A percentile compares a stretch with the other conserved stretches of the same genome.
Conservation (phyloP, 345 rosid species). For the Moricandia arvensis region DNA sequence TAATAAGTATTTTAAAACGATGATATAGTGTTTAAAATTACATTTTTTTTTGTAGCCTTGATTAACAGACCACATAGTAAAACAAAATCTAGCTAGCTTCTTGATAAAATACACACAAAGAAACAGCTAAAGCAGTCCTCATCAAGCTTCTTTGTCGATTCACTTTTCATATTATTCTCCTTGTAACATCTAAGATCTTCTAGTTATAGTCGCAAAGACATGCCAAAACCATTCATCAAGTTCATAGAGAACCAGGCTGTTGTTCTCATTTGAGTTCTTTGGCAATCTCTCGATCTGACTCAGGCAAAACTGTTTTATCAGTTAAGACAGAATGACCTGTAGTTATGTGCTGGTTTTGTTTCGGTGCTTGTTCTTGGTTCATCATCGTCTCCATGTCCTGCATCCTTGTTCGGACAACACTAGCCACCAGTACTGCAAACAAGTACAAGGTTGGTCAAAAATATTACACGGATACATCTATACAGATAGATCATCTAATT, state of each 20-base stretch:
- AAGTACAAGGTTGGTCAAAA: neutral
- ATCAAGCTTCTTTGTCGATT: neutral
- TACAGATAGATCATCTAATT: neutral
- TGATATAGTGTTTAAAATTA: neutral
- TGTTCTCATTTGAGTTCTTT: conserved; percentile 33
- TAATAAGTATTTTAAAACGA: neutral
- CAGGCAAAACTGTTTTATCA: conserved; percentile 33
- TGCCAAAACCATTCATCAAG: neutral
- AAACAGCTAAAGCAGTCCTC: neutral
- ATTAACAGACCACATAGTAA: neutral
- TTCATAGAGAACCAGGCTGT: conserved; percentile 4
- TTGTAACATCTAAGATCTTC: neutral
- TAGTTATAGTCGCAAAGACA: conserved; percentile 3
- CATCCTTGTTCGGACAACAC: conserved; percentile 65
- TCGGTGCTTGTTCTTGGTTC: conserved; percentile 39
- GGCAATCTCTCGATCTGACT: conserved; percentile 37
- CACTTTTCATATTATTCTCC: neutral
- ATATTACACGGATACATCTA: neutral
- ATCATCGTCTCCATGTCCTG: conserved; percentile 59
- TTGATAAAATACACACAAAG: neutral
- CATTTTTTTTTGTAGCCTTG: neutral
- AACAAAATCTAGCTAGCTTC: neutral
- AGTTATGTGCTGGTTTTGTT: conserved; percentile 14
- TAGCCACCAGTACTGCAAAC: conserved; percentile 62
- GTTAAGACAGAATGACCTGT: conserved; percentile 14